Evolutionary conservation across 2,329 filamentous ascomycete species (phyloP).

Genomic region (Trichoderma atroviride): DNA sequence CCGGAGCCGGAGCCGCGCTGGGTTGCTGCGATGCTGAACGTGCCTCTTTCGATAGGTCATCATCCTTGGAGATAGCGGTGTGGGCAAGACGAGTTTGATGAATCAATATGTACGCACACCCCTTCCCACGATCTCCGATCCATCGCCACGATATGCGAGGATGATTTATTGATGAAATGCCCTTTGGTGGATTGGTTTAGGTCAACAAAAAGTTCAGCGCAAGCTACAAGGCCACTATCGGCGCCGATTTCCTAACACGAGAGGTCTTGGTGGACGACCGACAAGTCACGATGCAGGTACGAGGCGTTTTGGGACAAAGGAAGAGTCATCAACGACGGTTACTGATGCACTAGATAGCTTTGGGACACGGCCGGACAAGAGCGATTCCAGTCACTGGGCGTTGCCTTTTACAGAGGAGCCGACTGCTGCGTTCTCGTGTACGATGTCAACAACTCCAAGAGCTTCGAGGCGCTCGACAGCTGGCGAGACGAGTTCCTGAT

Average conservation of each 20-base stretch:
- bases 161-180: background rate
- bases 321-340: constrained; percentile 18
- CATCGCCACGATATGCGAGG: background rate
- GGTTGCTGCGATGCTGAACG: constrained; percentile 7
- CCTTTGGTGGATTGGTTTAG: constrained; percentile 48
- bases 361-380: constrained; percentile 99
- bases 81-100: constrained; percentile 99
- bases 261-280: constrained; percentile 97
- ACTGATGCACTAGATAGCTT: constrained; percentile 57
- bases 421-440: constrained; percentile 98
- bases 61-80: constrained; percentile 97
- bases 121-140: constrained; percentile 24
- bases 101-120: constrained; percentile 92
- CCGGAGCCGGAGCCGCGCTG: background rate
- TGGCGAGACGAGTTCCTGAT: constrained; percentile 99
- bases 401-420: constrained; percentile 95
- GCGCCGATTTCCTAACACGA: constrained; percentile 96
- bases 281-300: constrained; percentile 96
- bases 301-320: constrained; percentile 29
- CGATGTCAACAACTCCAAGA: constrained; percentile 99
- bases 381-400: constrained; percentile 93
- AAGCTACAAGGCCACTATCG: constrained; percentile 99
- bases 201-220: constrained; percentile 99
- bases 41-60: constrained; percentile 72
- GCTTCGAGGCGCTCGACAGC: constrained; percentile 96